These are phyloP conservation scores for Pseudozyma hubeiensis DNA, from an alignment of 1,284 basidiomycete genomes.

Conservation along the genomic window DNA sequence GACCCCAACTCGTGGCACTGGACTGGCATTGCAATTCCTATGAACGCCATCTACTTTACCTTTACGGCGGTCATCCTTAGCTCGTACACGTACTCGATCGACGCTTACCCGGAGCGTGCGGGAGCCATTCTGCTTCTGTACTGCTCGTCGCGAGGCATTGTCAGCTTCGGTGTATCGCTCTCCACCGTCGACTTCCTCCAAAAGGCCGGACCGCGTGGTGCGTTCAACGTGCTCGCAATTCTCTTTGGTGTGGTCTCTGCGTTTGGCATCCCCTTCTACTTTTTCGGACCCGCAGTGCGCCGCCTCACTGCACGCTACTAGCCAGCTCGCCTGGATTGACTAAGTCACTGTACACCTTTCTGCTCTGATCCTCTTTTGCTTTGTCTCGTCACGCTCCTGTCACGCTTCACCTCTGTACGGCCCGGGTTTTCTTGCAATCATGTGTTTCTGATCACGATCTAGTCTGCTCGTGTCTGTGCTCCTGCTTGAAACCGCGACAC, in stretches of 20 bases:
- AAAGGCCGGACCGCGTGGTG: conserved; percentile 3
- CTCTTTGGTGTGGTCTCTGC: conserved; percentile 5
- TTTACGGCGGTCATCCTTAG: conserved; percentile 3
- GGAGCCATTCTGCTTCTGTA: conserved; percentile 5
- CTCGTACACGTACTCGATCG: conserved; percentile 7
- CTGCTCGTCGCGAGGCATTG: conserved; percentile 7
- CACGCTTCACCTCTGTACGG: no score
- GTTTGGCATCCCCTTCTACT: conserved; percentile 8
- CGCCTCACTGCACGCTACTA: conserved; percentile 6
- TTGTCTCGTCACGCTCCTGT: not conserved
- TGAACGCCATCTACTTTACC: conserved; percentile 4
- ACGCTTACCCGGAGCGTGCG: not conserved
- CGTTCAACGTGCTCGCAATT: conserved; percentile 8
- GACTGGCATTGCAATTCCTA: conserved; percentile 3
- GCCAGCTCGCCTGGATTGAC: not conserved
- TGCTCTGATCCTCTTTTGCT: no score
- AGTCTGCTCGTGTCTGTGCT: no score
- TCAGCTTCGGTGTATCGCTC: conserved; percentile 2
- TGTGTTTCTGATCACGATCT: no score
- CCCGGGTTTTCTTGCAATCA: no score
- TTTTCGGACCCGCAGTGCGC: conserved; percentile 6
- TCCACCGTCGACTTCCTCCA: conserved; percentile 2
- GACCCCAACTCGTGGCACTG: conserved; percentile 3
- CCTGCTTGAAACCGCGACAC: no score
- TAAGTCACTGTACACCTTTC: no score